Evolutionary conservation across 2,329 filamentous ascomycete species (phyloP).

Genomic region (Aspergillus felis): DNA sequence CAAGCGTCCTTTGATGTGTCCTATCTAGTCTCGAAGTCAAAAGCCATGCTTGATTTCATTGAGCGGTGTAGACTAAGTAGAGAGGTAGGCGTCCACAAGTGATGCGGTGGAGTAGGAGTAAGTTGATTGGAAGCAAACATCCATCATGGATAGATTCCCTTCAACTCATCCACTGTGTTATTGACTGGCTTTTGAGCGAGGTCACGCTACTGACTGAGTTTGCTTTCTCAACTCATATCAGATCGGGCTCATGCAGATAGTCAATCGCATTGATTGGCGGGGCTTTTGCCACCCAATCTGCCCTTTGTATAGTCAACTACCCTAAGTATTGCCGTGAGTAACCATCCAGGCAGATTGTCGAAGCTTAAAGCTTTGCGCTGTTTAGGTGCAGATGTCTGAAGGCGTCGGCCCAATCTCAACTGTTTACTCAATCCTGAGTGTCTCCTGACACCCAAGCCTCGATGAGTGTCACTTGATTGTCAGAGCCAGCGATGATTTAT

Average conservation of each 20-base stretch:
- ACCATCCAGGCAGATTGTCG: background rate
- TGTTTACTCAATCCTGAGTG: background rate
- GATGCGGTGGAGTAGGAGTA: background rate
- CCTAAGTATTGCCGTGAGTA: background rate
- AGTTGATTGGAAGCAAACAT: background rate
- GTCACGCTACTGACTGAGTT: background rate
- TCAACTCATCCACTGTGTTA: background rate
- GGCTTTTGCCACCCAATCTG: background rate
- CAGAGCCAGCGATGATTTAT: background rate
- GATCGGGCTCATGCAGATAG: background rate
- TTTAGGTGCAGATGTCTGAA: background rate
- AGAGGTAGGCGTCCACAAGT: too few species aligned
- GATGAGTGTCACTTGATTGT: background rate
- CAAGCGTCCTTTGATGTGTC: background rate
- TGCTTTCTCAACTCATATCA: background rate
- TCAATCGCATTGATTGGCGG: background rate
- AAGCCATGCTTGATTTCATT: background rate
- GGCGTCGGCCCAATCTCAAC: background rate
- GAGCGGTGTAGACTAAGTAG: background rate
- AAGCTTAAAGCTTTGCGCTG: background rate
- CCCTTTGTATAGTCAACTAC: too few species aligned
- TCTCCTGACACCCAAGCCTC: background rate
- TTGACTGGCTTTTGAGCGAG: background rate
- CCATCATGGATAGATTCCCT: background rate
- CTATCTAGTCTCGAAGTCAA: background rate